Evolutionary conservation across 441 rosid species (phyloP), one percentile per base, ranked within the genome.

Genomic region (Croton setiger): DNA sequence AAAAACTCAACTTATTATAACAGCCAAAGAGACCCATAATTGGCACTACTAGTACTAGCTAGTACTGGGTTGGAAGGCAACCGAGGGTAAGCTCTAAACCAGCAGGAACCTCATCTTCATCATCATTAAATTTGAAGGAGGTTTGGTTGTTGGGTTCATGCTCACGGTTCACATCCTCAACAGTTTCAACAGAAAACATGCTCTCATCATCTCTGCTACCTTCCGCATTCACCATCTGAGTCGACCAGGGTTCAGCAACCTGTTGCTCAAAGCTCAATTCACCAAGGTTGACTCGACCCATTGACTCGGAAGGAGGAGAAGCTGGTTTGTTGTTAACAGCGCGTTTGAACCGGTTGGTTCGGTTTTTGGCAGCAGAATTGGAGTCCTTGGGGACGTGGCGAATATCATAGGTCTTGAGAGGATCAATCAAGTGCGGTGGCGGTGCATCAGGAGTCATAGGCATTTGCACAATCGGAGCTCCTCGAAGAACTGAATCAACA

Each of bases 41-140:
- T 51, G 21, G 65, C 41, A n/a, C 60, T 36, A 31, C 60, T n/a
- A n/a, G n/a, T n/a, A n/a, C n/a, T n/a, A n/a, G n/a, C n/a, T n/a
- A n/a, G n/a, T n/a, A n/a, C n/a, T 65, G 61, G 36, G 39, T 7
- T 20, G 78, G 69, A 63, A 67, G 43, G 70, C 77, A 68, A 10
- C 85, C 86, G 18, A 87, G 88, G 20, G 81, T 84, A 51, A 87
- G 85, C 62, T 86, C 86, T 74, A 87, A 73, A 17, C 80, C 73
- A 60, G 72, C 79, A 63, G n/a, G n/a, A n/a, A 72, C 79, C 63
- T 58, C 72, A 56, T 33, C 74, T 45, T 77, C 69, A 63, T 67
- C 76, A 63, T 69, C 74, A 33, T 14, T 53, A n/a, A n/a, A n/a
- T n/a, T n/a, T n/a, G n/a, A n/a, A n/a, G n/a, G n/a, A 65, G 63